These are phyloP conservation scores for Bryoglossum gracile DNA, from an alignment of 495 filamentous ascomycete genomes.

Conservation along the genomic window DNA sequence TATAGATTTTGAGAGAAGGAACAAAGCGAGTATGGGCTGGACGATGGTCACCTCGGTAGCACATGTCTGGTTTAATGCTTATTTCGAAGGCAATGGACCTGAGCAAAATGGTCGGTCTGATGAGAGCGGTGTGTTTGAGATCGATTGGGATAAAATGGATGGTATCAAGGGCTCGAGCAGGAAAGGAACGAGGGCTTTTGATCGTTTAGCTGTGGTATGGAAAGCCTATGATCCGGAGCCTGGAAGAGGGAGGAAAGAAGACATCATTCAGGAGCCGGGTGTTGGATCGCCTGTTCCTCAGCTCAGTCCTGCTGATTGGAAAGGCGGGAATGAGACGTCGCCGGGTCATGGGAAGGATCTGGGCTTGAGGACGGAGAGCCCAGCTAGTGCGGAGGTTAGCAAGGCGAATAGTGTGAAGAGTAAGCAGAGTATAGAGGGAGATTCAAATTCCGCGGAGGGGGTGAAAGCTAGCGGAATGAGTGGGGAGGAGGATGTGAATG, in stretches of 20 bases:
- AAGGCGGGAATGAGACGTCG: slow-evolving; percentile 39
- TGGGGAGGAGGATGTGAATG: slow-evolving; percentile 26
- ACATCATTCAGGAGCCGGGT: slow-evolving; percentile 50
- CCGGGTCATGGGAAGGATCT: slow-evolving; percentile 50
- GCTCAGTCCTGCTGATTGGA: slow-evolving; percentile 64
- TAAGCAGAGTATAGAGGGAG: slow-evolving; percentile 4
- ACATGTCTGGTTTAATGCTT: slow-evolving; percentile 94
- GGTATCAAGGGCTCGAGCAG: slow-evolving; percentile 68
- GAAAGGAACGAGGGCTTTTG: slow-evolving; percentile 75
- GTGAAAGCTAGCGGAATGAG: slow-evolving; percentile 27
- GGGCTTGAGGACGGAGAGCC: slow-evolving; percentile 55
- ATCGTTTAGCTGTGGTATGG: slow-evolving; percentile 87
- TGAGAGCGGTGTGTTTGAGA: slow-evolving; percentile 47
- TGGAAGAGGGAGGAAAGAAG: slow-evolving; percentile 26
- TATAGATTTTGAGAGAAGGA: slow-evolving; percentile 78
- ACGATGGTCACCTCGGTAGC: slow-evolving; percentile 89
- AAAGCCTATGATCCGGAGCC: slow-evolving; percentile 27
- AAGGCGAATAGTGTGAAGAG: slow-evolving; percentile 49
- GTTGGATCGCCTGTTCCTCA: slow-evolving; percentile 60
- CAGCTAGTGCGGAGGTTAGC: slow-evolving; percentile 56
- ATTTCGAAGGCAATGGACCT: slow-evolving; percentile 76
- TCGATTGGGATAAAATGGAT: slow-evolving; percentile 54
- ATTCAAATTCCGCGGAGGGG: slow-evolving; percentile 24
- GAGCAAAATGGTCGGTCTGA: slow-evolving; percentile 46
- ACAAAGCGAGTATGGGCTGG: slow-evolving; percentile 66